Evolutionary conservation across 2,329 filamentous ascomycete species (phyloP).

Genomic region (Xylariales sp.): DNA sequence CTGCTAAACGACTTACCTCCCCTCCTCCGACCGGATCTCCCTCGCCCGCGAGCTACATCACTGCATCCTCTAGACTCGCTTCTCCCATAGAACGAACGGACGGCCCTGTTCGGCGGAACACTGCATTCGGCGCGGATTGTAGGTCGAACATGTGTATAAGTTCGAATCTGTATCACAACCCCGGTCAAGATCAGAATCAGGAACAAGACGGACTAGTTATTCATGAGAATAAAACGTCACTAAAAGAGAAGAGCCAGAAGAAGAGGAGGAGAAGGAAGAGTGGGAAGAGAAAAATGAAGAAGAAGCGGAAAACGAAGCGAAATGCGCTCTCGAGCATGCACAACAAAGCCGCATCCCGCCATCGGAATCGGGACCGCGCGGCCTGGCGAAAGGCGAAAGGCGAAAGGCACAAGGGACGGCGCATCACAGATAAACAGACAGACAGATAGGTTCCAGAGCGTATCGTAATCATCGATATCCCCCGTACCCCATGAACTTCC

Average conservation of each 20-base stretch:
- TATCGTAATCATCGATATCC: too few species aligned
- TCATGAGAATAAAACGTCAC: neutral
- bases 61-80: too few species aligned
- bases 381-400: too few species aligned
- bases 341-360: neutral
- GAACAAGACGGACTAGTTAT: neutral
- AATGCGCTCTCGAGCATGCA: neutral
- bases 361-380: slow-evolving; percentile 18
- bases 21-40: too few species aligned
- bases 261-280: neutral
- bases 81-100: neutral
- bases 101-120: neutral
- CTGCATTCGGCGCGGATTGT: neutral
- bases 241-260: neutral
- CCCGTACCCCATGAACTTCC: too few species aligned
- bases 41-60: too few species aligned
- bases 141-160: too few species aligned
- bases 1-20: too few species aligned
- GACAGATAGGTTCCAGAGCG: too few species aligned
- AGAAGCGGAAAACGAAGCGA: neutral
- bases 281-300: neutral
- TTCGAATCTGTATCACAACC: neutral
- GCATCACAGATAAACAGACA: too few species aligned
- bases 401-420: too few species aligned
- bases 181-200: neutral